Base-by-base conservation (phyloP, 2,329 filamentous ascomycete species). In the Botrytis sinoallii region DNA sequence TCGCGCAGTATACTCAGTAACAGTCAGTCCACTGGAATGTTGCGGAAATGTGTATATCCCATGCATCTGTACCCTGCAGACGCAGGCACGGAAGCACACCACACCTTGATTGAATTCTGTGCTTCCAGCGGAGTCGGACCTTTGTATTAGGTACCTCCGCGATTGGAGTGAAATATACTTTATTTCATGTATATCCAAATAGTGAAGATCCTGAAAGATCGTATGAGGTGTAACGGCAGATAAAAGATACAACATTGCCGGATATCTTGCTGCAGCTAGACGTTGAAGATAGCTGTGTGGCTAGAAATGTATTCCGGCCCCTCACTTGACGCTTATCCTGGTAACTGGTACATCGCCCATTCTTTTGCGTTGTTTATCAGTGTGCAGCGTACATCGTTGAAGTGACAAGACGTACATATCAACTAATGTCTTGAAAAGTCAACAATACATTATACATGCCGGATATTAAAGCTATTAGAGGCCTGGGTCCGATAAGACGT, bases 1-100 rank as follows among this genome's bases (percentile, higher is more conserved):
- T 72, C 32, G 59, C 42, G 59, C 57, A 52, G 42, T 35, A 38
- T 42, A 42, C 38, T 42, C 40, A 55, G 38, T 4, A 29, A 61
- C 12, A 61, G 46, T 61, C 35, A 70, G 46, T 46, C 35, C 55
- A 70, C 32, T 63, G 42, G 68, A 38, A 16, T 61, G 40, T 32
- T 46, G 46, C 18, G 66, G 29, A 68, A 57, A 69, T 57, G 48
- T 29, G 44, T 25, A 70, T 61, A 44, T 32, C 35, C 48, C 52
- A 68, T 68, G 63, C 64, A 72, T 59, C 38, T 72, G 40, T 72
- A 59, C 48, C 48, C 64, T 67, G 71, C 25, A 72, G 63, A 72
- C n/a, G 64, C 71, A 69, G 71, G 38, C 71, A 59, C 71, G 40
- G 40, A 68, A 72, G 71, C 71, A 72, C 63, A 72, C 40, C 63